phyloP scores from a whole-genome alignment of 305 asterid genomes.

The Fraxinus ornus region DNA sequence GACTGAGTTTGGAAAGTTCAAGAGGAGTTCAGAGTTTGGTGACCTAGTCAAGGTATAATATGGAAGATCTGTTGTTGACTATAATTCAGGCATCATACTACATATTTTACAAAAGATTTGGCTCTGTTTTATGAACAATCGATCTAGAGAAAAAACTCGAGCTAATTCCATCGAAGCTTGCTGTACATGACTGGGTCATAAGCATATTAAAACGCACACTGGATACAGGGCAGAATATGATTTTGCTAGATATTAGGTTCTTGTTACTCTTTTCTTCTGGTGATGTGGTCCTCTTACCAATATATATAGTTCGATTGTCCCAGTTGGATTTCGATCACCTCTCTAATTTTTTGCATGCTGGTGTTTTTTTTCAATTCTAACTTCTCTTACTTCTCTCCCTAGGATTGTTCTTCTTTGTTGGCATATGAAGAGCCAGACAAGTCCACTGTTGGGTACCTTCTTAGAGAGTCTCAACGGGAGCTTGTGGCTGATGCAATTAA shows the following conservation, averaged over 20 bases:
- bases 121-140: neutral
- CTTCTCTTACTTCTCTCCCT: neutral
- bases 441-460: constrained; percentile 80
- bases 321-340: constrained; percentile 8
- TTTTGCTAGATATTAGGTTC: neutral
- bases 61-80: constrained; percentile 1
- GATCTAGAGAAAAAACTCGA: neutral
- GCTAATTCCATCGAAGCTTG: constrained; percentile 6
- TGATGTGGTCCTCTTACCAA: neutral
- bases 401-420: constrained; percentile 91
- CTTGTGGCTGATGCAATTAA: constrained; percentile 90
- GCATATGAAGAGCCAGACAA: constrained; percentile 75
- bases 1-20: constrained; percentile 66
- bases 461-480: constrained; percentile 75
- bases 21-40: constrained; percentile 45
- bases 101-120: neutral
- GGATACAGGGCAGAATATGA: neutral
- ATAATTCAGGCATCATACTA: neutral
- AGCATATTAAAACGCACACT: neutral
- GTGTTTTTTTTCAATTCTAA: neutral
- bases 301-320: neutral
- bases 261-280: neutral
- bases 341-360: neutral
- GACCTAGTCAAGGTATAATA: constrained; percentile 67
- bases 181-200: constrained; percentile 3